Base-by-base conservation (phyloP, 805 yeast genomes). In the Wickerhamiella parazyma region DNA sequence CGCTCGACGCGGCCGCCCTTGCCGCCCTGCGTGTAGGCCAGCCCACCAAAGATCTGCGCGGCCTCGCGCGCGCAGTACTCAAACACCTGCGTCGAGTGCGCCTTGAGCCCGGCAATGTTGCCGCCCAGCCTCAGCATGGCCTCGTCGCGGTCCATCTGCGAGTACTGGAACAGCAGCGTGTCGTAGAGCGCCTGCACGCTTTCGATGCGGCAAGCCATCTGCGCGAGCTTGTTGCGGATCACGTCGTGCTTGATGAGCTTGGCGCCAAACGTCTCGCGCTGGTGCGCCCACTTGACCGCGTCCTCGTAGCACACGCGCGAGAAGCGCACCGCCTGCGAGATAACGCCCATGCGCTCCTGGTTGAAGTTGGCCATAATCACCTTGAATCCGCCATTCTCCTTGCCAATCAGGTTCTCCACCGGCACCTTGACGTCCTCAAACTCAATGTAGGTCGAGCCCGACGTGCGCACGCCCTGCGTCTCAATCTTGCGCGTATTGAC, bases 341-440 rank as follows among this genome's bases (percentile, higher is more conserved):
- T 56, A 41, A 65, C 62, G 21, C 69, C 70, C 35, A 66, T 47
- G 19, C 70, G 65, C 56, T 65, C 70, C 51, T 66, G 70, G 59
- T 65, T 65, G 55, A 65, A 65, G 57, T 65, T 65, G 45, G 67
- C 58, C 65, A 65, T 62, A 52, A 65, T 66, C 41, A 63, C 66
- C 58, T 65, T 63, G 62, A 65, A 65, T 8, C 70, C 70, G 42
- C 56, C 49, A 56, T 65, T 66, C 51, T 63, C 69, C 52, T 59
- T 48, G 46, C 70, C 70, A 20, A 65, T 46, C 36, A 66, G 52
- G 53, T 65, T 66, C 54, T 57, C 70, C 17, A 63, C 68, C 12
- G 70, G 70, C 22, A 65, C 70, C 56, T 66, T 66, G 52, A 65
- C 70, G 46, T 66, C 70, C 37, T 66, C 70, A 50, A 66, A 64